Conservation (phyloP, 768 basidiomycete genomes). For the Pleurotus citrinopileatus region DNA sequence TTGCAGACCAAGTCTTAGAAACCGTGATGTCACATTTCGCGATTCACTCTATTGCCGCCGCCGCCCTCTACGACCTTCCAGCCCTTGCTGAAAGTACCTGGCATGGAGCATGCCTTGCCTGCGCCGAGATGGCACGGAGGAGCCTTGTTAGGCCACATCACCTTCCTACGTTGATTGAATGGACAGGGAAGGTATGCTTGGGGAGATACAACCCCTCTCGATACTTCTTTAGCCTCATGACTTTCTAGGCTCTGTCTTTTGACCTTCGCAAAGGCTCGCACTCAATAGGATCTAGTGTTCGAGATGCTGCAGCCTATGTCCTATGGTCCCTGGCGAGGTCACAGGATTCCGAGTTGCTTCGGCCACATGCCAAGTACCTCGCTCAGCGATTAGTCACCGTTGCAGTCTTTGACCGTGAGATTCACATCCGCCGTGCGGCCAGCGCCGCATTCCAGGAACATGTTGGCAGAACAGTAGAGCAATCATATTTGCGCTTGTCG, state of each 20-base stretch:
- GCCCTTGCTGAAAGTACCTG: conserved; percentile 83
- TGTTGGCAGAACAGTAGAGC: conserved; percentile 85
- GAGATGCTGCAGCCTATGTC: conserved; percentile 93
- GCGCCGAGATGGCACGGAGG: conserved; percentile 89
- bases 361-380: conserved; percentile 59
- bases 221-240: neutral
- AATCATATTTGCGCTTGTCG: conserved; percentile 1
- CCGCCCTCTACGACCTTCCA: conserved; percentile 67
- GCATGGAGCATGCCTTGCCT: conserved; percentile 93
- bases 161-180: conserved; percentile 65
- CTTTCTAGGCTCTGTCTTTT: conserved; percentile 77
- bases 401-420: conserved; percentile 88
- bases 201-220: neutral
- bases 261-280: conserved; percentile 91
- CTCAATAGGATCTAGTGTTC: conserved; percentile 91
- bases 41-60: conserved; percentile 66
- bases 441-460: conserved; percentile 98
- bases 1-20: conserved; percentile 78
- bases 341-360: conserved; percentile 55
- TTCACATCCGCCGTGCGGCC: conserved; percentile 91
- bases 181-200: conserved; percentile 70
- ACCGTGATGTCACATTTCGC: conserved; percentile 75
- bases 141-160: conserved; percentile 60
- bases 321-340: conserved; percentile 92
- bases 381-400: conserved; percentile 74